A percentile compares a stretch with the other conserved stretches of the same genome.
phyloP scores from a whole-genome alignment of 2,329 filamentous ascomycete genomes.

The Colletotrichum chlorophyti region DNA sequence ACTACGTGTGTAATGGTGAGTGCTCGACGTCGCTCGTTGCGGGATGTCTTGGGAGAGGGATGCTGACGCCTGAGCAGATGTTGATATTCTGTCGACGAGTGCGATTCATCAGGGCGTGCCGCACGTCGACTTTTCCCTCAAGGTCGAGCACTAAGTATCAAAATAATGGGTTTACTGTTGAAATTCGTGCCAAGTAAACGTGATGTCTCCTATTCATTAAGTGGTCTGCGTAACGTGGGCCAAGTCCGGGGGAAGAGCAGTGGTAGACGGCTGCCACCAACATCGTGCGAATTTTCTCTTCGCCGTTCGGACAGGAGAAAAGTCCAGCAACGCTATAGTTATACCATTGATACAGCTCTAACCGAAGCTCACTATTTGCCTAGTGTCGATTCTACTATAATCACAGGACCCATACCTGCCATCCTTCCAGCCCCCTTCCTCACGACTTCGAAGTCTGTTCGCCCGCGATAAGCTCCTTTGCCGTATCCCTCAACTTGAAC shows the following conservation, averaged over 20 bases:
- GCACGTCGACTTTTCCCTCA: constrained; percentile 95
- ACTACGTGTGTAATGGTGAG: constrained; percentile 78
- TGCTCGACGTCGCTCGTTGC: constrained; percentile 20
- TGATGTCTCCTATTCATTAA: no score
- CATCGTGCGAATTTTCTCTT: no score
- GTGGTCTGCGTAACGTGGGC: no score
- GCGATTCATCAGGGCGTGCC: constrained; percentile 95
- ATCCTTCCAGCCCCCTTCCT: no score
- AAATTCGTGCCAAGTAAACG: neutral
- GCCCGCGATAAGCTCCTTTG: constrained; percentile 41
- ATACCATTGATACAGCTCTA: no score
- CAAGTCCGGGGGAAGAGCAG: no score
- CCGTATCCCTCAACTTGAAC: constrained; percentile 79
- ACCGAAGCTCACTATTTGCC: no score
- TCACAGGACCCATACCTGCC: no score
- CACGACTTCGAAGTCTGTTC: neutral
- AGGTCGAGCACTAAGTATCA: constrained; percentile 69
- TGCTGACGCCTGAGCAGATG: constrained; percentile 57
- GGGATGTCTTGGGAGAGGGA: neutral
- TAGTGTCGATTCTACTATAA: no score
- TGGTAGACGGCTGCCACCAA: no score
- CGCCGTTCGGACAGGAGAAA: no score
- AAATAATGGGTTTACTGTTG: neutral
- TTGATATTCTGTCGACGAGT: constrained; percentile 96
- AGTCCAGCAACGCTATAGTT: no score